Evolutionary conservation across 768 basidiomycete species (phyloP), one percentile per base, ranked within the genome.

Genomic region (Sarcodon aspratus): DNA sequence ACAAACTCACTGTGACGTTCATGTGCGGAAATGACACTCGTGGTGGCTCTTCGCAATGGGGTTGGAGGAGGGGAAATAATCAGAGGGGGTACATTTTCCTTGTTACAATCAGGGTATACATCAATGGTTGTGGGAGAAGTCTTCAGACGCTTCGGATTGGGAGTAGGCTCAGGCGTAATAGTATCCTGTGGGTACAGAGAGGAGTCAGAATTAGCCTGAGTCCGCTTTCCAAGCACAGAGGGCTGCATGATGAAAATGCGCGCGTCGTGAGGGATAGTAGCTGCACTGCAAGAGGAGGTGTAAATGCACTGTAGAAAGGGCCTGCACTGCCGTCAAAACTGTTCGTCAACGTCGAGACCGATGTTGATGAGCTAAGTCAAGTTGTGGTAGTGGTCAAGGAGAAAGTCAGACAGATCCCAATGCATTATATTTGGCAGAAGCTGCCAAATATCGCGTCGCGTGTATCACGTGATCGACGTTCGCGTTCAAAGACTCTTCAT

Each of bases 11-110:
- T 59, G 52, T 63, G 55, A 54, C 72, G 69, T 34, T 62, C 47
- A 53, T 71, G 72, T 34, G 75, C 63, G 7, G 80, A 72, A 2
- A 70, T 57, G 15, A 58, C 48, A 33, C 63, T 68, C 11, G 66
- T 66, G 36, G 60, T 69, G 7, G 64, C 65, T 8, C 69, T 65
- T 18, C 71, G 62, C 27, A 69, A 57, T 13, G 59, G 21, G 53
- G 38, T 60, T 69, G 54, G 72, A 50, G 10, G 61, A 52, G 43
- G 74, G 69, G 33, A 58, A 53, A 43, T 62, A 63, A 54, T 15
- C 5, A 74, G 71, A 1, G 85, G 85, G n/a, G 84, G 81, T 13
- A 86, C 71, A 55, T 87, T 87, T 62, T 87, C 85, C 68, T 87
- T 87, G 63, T 87, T 87, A 18, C 70, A 68, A 46, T 79, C 76